Percentiles rank a stretch among this genome's conserved stretches.
Evolutionary conservation across 2,329 filamentous ascomycete species (phyloP).

Genomic region (Colletotrichum salicis): DNA sequence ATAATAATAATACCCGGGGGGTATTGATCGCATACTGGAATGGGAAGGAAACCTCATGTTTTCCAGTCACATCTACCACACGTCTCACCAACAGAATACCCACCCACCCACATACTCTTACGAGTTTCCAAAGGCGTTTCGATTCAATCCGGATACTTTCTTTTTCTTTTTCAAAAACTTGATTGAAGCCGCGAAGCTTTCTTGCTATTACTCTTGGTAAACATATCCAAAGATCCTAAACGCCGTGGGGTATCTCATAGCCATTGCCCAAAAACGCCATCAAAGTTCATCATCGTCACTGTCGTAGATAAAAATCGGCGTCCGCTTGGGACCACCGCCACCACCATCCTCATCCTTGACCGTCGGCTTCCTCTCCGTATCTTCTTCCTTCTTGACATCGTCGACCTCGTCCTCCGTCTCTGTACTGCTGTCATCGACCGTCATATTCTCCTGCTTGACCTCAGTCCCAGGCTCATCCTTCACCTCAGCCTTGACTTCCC

Average conservation of each 20-base stretch:
- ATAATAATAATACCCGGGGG: not conserved
- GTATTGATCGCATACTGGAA: not conserved
- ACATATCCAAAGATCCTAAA: not conserved
- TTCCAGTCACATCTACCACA: too few relatives aligned
- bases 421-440: constrained; percentile 22
- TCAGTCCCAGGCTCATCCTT: not conserved
- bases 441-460: constrained; percentile 29
- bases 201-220: not conserved
- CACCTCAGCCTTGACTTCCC: constrained; percentile 13
- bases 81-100: too few relatives aligned
- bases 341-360: constrained; percentile 3
- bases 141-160: too few relatives aligned
- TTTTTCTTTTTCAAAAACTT: too few relatives aligned
- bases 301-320: constrained; percentile 51
- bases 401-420: constrained; percentile 32
- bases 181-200: not conserved
- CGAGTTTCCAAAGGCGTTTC: too few relatives aligned
- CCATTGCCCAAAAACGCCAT: constrained; percentile 28
- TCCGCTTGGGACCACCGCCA: constrained; percentile 19
- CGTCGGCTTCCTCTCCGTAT: not conserved
- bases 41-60: too few relatives aligned
- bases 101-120: too few relatives aligned
- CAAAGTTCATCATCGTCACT: constrained; percentile 52
- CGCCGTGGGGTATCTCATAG: constrained; percentile 12
- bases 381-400: constrained; percentile 8